Conservation (phyloP, 73 alveolate species). For the Diophrys sp. region DNA sequence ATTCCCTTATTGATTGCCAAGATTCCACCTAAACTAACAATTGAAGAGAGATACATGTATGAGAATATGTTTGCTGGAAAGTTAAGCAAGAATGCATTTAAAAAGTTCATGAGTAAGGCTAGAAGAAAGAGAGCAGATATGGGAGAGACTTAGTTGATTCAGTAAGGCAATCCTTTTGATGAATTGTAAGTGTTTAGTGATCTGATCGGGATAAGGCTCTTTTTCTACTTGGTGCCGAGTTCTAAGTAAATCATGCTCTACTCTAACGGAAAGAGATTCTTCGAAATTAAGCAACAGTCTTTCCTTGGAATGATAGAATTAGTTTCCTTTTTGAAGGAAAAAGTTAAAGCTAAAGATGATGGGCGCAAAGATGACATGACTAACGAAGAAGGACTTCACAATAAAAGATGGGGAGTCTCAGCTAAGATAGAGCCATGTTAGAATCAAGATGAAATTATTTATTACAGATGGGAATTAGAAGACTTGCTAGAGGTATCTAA, state of each 20-base stretch:
- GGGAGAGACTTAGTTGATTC: conserved; percentile 1
- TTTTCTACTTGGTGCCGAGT: neutral
- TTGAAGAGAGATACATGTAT: neutral
- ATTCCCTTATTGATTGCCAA: neutral
- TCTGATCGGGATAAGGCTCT: neutral
- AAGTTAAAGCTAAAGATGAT: neutral
- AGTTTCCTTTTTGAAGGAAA: neutral
- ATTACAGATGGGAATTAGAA: conserved; percentile 9
- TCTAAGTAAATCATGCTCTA: neutral
- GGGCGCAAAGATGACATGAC: neutral
- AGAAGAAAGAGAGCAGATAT: conserved; percentile 1
- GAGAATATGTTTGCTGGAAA: neutral
- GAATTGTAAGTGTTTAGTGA: conserved; percentile 4
- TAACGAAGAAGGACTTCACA: neutral
- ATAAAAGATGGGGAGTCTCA: conserved; percentile 2
- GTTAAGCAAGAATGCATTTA: neutral
- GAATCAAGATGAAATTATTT: neutral
- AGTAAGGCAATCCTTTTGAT: neutral
- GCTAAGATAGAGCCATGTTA: neutral
- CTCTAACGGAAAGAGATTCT: neutral
- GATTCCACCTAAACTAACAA: neutral
- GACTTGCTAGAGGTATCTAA: neutral
- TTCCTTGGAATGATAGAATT: conserved; percentile 4
- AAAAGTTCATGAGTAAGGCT: neutral
- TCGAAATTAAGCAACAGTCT: neutral